phyloP scores from a whole-genome alignment of 441 rosid genomes.

The Sinapis alba region DNA sequence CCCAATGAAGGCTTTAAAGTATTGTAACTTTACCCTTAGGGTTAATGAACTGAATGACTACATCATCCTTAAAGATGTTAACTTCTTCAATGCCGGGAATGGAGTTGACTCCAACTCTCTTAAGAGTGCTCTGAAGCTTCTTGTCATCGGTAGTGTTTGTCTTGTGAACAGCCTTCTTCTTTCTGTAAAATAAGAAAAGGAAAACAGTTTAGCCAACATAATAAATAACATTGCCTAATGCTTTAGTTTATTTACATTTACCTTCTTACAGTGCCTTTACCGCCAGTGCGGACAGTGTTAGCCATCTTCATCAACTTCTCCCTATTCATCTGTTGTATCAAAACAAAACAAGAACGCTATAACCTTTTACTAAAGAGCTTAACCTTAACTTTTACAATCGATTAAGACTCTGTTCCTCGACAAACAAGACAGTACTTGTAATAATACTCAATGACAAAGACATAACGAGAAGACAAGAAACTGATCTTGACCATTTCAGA shows the following conservation, averaged over 20 bases:
- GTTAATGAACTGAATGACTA: constrained; percentile 70
- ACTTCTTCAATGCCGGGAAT: constrained; percentile 90
- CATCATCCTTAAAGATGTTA: constrained; percentile 82
- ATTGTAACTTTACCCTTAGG: constrained; percentile 57
- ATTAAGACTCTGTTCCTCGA: too few species aligned
- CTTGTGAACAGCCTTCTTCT: constrained; percentile 94
- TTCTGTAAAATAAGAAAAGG: constrained; percentile 44
- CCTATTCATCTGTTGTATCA: constrained; percentile 56
- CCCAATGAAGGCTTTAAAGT: too few species aligned
- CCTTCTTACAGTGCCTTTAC: constrained; percentile 77
- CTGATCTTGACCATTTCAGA: background rate
- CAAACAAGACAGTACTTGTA: background rate
- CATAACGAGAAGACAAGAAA: background rate
- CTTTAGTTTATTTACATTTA: background rate
- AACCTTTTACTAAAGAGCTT: too few species aligned
- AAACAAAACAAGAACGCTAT: background rate
- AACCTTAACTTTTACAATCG: too few species aligned
- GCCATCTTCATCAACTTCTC: constrained; percentile 85
- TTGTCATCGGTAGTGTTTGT: constrained; percentile 81
- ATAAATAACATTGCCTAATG: background rate
- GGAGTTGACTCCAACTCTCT: constrained; percentile 78
- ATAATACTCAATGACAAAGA: background rate
- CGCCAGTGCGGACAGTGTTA: constrained; percentile 78
- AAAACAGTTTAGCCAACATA: background rate
- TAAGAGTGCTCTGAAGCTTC: constrained; percentile 84